phyloP scores from a whole-genome alignment of 78 protist genomes.

The Fonticula alba region DNA sequence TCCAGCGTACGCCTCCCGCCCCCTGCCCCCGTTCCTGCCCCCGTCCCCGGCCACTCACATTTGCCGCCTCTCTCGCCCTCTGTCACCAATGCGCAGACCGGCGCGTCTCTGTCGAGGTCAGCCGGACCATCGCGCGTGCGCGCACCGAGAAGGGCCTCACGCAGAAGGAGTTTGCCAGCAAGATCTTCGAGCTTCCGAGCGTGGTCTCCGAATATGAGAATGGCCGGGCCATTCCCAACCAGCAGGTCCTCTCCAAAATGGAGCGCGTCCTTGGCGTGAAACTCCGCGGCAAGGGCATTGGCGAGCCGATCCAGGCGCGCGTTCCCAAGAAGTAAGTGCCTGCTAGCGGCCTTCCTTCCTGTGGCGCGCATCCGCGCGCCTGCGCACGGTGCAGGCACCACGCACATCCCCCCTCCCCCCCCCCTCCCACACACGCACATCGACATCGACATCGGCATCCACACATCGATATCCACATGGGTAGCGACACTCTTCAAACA shows the following conservation, averaged over 20 bases:
- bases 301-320: slow-evolving; percentile 4
- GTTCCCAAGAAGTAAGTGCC: slow-evolving; percentile 17
- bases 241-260: slow-evolving; percentile 40
- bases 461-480: too few species aligned
- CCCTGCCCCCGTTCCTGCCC: neutral
- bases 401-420: too few species aligned
- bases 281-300: slow-evolving; percentile 25
- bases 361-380: too few species aligned
- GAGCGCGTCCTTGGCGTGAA: slow-evolving; percentile 51
- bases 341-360: too few species aligned
- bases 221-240: slow-evolving; percentile 52
- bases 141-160: slow-evolving; percentile 23
- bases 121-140: slow-evolving; percentile 30
- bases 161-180: slow-evolving; percentile 13
- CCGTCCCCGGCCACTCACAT: too few species aligned
- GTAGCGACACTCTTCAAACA: too few species aligned
- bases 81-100: neutral
- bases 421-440: too few species aligned
- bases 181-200: slow-evolving; percentile 29
- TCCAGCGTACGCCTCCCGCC: slow-evolving; percentile 8
- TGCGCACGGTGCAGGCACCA: too few species aligned
- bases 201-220: slow-evolving; percentile 47
- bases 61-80: neutral
- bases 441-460: too few species aligned
- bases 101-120: neutral